Percentiles rank a stretch among this genome's conserved stretches.
phyloP scores from a whole-genome alignment of 2,329 filamentous ascomycete genomes.

The Coleophoma cylindrospora region DNA sequence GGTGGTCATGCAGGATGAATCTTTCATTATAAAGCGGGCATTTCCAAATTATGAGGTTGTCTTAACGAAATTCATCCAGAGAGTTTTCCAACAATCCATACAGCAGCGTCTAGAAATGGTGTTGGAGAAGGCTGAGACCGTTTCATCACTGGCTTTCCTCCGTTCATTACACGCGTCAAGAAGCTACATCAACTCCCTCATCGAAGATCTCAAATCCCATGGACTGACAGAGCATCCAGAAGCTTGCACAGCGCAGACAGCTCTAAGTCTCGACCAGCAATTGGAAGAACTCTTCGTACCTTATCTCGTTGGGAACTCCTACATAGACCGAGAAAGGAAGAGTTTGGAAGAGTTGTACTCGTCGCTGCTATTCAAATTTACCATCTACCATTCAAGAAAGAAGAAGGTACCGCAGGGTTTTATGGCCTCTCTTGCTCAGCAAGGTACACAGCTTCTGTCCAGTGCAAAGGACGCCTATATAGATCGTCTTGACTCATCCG shows the following conservation, averaged over 20 bases:
- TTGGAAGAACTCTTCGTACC: constrained; percentile 74
- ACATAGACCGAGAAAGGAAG: constrained; percentile 64
- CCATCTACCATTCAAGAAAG: constrained; percentile 83
- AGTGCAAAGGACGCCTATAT: constrained; percentile 90
- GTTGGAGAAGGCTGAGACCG: constrained; percentile 84
- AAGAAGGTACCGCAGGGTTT: constrained; percentile 90
- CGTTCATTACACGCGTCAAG: constrained; percentile 86
- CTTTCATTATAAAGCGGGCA: constrained; percentile 90
- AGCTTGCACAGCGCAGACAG: constrained; percentile 78
- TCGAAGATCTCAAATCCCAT: constrained; percentile 91
- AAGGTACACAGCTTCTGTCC: constrained; percentile 81
- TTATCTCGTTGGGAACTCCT: constrained; percentile 63
- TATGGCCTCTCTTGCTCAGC: constrained; percentile 85
- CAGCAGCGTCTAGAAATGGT: constrained; percentile 96
- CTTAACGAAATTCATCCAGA: constrained; percentile 84
- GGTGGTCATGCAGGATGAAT: constrained; percentile 94
- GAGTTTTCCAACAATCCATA: constrained; percentile 96
- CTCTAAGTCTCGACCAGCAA: constrained; percentile 68
- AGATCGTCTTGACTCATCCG: constrained; percentile 80
- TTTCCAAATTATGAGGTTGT: constrained; percentile 97
- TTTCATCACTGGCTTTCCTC: constrained; percentile 88
- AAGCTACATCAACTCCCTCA: constrained; percentile 78
- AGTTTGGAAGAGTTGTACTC: constrained; percentile 79
- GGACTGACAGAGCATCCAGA: constrained; percentile 95
- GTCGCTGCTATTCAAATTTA: constrained; percentile 92